Evolutionary conservation across 1,139 yeast species (phyloP), one percentile per base, ranked within the genome.

Genomic region (Lodderomyces metapsilosis): DNA sequence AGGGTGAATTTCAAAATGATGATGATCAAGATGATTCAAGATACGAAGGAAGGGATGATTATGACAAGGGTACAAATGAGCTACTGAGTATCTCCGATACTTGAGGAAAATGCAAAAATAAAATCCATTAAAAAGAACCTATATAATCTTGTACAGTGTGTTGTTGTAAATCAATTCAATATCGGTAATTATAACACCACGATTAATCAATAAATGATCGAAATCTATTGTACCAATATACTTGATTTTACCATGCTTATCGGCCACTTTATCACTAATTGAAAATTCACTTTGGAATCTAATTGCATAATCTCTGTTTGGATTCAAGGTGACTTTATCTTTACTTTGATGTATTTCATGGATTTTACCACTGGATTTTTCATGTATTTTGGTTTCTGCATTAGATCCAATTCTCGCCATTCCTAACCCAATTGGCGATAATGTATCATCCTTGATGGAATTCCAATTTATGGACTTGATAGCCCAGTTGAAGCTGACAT

Each of bases 171-270:
- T 35, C 28, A 57, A 43, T 31, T 52, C 53, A 39, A 59, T 43
- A 8, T 45, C 43, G 11, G 43, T 43, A 7, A 68, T 49, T 37
- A 60, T 62, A 15, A 65, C 57, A 1, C 74, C 74, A 28, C 64
- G 46, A 45, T 64, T 60, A 32, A 66, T 59, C 40, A 53, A 50
- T 31, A 61, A 43, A 43, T 68, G 73, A 45, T 61, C 60, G 37
- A 59, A 56, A 44, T 68, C 73, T 27, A 68, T 50, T n/a, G 48
- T 42, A 0, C 71, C 74, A n/a, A 44, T 40, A 48, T 64, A 68
- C 4, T 35, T 23, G 6, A 63, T 44, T 1, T 42, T 42, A 1
- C 68, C 69, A 8, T 38, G 34, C 18, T 50, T 49, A 3, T 41
- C 34, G 12, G 51, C 43, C 21, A 51, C 42, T 32, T 54, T 55